Base-by-base conservation (phyloP, 2,329 filamentous ascomycete genomes). In the Fusarium nygamai region DNA sequence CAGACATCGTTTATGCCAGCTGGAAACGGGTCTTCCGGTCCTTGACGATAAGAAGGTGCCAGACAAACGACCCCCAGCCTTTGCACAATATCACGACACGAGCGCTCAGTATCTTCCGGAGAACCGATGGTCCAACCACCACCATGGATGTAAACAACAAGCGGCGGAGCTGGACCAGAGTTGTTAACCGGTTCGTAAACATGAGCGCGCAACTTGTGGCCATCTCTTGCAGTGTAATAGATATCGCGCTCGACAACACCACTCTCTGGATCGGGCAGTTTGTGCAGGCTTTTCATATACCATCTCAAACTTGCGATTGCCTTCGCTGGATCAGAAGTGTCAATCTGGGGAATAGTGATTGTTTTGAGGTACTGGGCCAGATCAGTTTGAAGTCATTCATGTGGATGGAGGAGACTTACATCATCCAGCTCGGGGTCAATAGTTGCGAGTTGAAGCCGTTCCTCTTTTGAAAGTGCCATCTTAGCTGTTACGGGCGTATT, bases 131-230 rank as follows among this genome's bases (percentile, higher is more conserved):
- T 64, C 62, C 57, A 64, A 3, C 62, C 62, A 2, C 62, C 62
- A 3, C 62, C 57, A 1, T 64, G 62, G 4, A 64, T 63, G 2
- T 64, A 64, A 11, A 51, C 22, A 17, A 63, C 24, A 2, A 63
- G 22, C 0, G 62, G 44, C 0, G 16, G 22, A 1, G 38, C 1
- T 0, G 20, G 14, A 0, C 7, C 17, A 4, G 31, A 5, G 0
- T n/a, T 16, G 12, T 12, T 2, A 1, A 5, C 8, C 2, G 62
- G 58, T 4, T 44, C 31, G 24, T 64, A 64, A 3, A 63, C 24
- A 19, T 44, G 62, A 1, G 44, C 44, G 2, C 62, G 62, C 8
- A 64, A 36, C 6, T n/a, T 14, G 22, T 44, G 24, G 1, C 44
- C 24, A 6, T 64, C 36, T 13, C 38, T 29, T 6, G 44, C 38